These are phyloP conservation scores for Termitomyces sp. DNA, from an alignment of 768 basidiomycete species.

Conservation along the genomic window DNA sequence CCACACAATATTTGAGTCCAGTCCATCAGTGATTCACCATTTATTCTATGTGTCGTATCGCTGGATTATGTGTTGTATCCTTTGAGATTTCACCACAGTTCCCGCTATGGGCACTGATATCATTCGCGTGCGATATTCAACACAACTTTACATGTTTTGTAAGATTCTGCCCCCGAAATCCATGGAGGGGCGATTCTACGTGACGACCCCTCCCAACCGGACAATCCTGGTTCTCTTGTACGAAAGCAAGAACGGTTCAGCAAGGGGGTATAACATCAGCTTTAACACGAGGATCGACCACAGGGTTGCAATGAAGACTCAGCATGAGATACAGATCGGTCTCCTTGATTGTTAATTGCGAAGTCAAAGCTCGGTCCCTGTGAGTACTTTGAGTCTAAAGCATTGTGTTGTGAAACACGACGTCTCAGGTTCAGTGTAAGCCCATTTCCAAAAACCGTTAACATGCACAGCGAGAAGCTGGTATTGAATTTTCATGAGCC, in stretches of 20 bases:
- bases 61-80: too few relatives aligned
- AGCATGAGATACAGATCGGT: background rate
- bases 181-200: background rate
- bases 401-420: background rate
- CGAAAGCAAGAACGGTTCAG: background rate
- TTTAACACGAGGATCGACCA: background rate
- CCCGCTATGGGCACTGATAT: too few relatives aligned
- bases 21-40: too few relatives aligned
- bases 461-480: slow-evolving; percentile 8
- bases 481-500: too few relatives aligned
- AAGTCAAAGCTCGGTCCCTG: slow-evolving; percentile 6
- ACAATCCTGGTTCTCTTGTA: background rate
- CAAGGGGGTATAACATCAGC: background rate
- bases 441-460: slow-evolving; percentile 4
- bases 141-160: too few relatives aligned
- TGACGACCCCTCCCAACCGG: background rate
- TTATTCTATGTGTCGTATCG: too few relatives aligned
- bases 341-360: background rate
- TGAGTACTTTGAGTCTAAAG: background rate
- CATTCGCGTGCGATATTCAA: too few relatives aligned
- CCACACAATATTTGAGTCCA: too few relatives aligned
- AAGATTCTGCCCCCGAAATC: background rate
- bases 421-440: slow-evolving; percentile 7
- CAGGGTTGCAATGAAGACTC: background rate
- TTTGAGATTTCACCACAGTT: too few relatives aligned